Percentiles rank a stretch among this genome's conserved stretches.
These are phyloP conservation scores for Candida andamanensis DNA, from an alignment of 805 yeast species.

Conservation along the genomic window DNA sequence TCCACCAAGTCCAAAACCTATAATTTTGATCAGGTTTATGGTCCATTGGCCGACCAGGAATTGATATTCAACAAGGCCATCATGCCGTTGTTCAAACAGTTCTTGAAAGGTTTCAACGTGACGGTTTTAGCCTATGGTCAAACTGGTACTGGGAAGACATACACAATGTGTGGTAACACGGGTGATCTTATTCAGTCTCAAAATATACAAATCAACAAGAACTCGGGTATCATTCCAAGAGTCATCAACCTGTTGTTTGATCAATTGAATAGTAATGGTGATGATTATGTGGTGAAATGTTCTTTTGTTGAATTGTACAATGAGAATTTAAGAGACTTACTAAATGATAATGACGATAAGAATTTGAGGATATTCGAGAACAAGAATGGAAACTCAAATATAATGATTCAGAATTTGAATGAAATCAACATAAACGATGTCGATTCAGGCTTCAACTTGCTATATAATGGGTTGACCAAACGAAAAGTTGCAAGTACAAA, in stretches of 20 bases:
- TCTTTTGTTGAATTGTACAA: slow-evolving; percentile 84
- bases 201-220: slow-evolving; percentile 9
- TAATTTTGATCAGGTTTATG: slow-evolving; percentile 75
- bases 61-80: slow-evolving; percentile 65
- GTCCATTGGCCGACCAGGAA: slow-evolving; percentile 73
- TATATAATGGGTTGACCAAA: slow-evolving; percentile 52
- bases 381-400: slow-evolving; percentile 20
- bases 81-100: slow-evolving; percentile 66
- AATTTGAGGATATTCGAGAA: slow-evolving; percentile 38
- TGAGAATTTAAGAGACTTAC: slow-evolving; percentile 74
- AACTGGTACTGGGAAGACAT: slow-evolving; percentile 88
- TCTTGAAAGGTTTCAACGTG: slow-evolving; percentile 57
- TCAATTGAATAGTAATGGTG: slow-evolving; percentile 25
- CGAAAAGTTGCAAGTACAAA: slow-evolving; percentile 70
- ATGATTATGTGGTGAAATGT: slow-evolving; percentile 64
- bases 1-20: slow-evolving; percentile 47
- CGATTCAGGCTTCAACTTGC: slow-evolving; percentile 49
- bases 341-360: slow-evolving; percentile 43
- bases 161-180: slow-evolving; percentile 56
- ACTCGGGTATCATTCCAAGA: slow-evolving; percentile 58
- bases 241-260: slow-evolving; percentile 48
- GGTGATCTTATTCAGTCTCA: slow-evolving; percentile 2
- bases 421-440: slow-evolving; percentile 55
- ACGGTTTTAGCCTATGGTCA: slow-evolving; percentile 77
- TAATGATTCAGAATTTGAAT: slow-evolving; percentile 58